Conservation (phyloP, 2,329 filamentous ascomycete species). For the Botrytis cinerea region DNA sequence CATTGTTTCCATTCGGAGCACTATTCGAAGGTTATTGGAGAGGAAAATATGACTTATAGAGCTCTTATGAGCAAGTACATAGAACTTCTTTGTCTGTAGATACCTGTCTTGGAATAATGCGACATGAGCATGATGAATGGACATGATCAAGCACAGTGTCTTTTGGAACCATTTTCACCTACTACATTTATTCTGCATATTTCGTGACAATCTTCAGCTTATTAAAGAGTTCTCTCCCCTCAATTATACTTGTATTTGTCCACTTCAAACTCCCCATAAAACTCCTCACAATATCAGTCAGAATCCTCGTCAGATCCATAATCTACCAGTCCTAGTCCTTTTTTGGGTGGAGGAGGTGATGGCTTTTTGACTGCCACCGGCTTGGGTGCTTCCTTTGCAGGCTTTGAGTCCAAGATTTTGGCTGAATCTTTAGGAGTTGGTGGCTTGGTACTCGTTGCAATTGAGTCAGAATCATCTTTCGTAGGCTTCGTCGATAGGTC, state of each 20-base stretch:
- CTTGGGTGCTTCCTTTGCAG: not conserved
- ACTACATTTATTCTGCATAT: not conserved
- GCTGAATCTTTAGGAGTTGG: not conserved
- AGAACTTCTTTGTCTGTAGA: conserved; percentile 18
- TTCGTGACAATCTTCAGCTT: not conserved
- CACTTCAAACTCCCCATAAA: not conserved
- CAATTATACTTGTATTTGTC: not conserved
- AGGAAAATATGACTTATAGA: conserved; percentile 6
- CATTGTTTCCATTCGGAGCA: not conserved
- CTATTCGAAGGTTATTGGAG: not conserved
- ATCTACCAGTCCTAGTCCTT: conserved; percentile 50
- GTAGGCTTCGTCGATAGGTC: conserved; percentile 16
- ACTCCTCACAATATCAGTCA: conserved; percentile 24
- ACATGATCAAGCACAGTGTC: not conserved
- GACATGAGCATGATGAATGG: not conserved
- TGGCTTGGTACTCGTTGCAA: conserved; percentile 8
- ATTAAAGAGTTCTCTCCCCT: not conserved
- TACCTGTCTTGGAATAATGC: conserved; percentile 5
- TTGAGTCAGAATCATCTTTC: conserved; percentile 1
- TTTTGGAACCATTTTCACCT: not conserved
- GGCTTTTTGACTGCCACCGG: conserved; percentile 22
- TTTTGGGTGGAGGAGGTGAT: conserved; percentile 33
- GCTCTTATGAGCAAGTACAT: not conserved
- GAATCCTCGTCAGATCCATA: conserved; percentile 59
- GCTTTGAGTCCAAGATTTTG: not conserved